A percentile compares a stretch with the other conserved stretches of the same genome.
phyloP scores from a whole-genome alignment of 345 rosid genomes.

The Citropsis articulata region DNA sequence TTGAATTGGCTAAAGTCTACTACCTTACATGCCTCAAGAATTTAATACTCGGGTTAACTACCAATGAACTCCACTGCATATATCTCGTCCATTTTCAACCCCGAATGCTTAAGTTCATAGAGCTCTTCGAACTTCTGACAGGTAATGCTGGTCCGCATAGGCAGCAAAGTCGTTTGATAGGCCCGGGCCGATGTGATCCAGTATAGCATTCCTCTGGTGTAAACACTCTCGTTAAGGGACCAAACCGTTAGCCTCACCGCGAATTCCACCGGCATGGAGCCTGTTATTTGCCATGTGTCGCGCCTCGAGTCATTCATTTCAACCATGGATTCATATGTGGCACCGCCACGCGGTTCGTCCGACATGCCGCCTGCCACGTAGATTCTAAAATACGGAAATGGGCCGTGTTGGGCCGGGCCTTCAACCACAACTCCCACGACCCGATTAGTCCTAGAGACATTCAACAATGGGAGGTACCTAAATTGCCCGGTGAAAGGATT shows the following conservation, averaged over 20 bases:
- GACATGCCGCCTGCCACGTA: constrained; percentile 66
- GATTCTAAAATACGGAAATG: constrained; percentile 22
- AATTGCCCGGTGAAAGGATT: constrained; percentile 46
- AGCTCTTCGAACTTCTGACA: too few species aligned
- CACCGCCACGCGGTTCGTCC: constrained; percentile 25
- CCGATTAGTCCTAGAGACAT: constrained; percentile 37
- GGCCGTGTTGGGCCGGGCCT: constrained; percentile 6
- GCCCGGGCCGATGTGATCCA: constrained; percentile 66
- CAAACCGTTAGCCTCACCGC: constrained; percentile 59
- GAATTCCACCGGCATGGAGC: constrained; percentile 39
- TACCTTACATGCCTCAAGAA: too few species aligned
- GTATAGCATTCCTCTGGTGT: constrained; percentile 35
- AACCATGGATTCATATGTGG: constrained; percentile 38
- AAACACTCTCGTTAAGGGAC: constrained; percentile 51
- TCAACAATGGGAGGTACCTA: constrained; percentile 37
- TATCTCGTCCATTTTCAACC: too few species aligned
- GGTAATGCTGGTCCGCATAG: too few species aligned
- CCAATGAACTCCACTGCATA: too few species aligned
- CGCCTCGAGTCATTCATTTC: constrained; percentile 44
- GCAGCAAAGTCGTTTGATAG: too few species aligned
- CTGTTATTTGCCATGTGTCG: constrained; percentile 31
- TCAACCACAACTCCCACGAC: constrained; percentile 38
- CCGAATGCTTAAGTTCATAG: too few species aligned
- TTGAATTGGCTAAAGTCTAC: too few species aligned
- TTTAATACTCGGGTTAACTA: too few species aligned